Percentiles rank a stretch among this genome's conserved stretches.
Evolutionary conservation across 305 asterid genomes (phyloP).

Genomic region (Nicotiana rustica): DNA sequence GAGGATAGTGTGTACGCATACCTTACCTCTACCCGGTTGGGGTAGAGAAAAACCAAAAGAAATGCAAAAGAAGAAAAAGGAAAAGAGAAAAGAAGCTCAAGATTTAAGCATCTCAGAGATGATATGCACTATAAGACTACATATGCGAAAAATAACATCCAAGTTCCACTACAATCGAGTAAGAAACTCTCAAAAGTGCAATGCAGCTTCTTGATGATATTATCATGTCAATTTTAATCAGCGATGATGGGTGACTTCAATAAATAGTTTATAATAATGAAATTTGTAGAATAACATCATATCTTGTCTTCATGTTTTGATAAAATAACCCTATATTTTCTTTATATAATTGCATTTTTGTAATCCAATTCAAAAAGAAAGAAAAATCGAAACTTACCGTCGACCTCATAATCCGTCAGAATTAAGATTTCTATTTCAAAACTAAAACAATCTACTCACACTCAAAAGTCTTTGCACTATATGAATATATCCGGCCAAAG

Average conservation of each 20-base stretch:
- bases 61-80: conserved; percentile 22
- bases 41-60: no score
- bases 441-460: conserved; percentile 23
- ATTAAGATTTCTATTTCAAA: neutral
- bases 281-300: neutral
- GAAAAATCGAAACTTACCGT: conserved; percentile 6
- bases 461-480: neutral
- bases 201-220: conserved; percentile 1
- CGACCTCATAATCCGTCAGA: conserved; percentile 8
- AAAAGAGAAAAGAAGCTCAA: conserved; percentile 9
- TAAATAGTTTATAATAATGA: neutral
- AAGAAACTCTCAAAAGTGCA: neutral
- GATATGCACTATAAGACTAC: conserved; percentile 22
- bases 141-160: neutral
- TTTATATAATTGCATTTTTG: neutral
- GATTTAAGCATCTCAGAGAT: conserved; percentile 22
- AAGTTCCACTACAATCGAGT: conserved; percentile 19
- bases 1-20: no score
- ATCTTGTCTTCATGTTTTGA: conserved; percentile 22
- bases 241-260: conserved; percentile 17
- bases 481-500: neutral
- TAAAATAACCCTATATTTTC: neutral
- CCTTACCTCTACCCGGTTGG: no score
- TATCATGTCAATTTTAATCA: neutral
- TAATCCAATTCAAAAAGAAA: neutral